Evolutionary conservation across 441 rosid genomes (phyloP).

Genomic region (Eruca vesicaria): DNA sequence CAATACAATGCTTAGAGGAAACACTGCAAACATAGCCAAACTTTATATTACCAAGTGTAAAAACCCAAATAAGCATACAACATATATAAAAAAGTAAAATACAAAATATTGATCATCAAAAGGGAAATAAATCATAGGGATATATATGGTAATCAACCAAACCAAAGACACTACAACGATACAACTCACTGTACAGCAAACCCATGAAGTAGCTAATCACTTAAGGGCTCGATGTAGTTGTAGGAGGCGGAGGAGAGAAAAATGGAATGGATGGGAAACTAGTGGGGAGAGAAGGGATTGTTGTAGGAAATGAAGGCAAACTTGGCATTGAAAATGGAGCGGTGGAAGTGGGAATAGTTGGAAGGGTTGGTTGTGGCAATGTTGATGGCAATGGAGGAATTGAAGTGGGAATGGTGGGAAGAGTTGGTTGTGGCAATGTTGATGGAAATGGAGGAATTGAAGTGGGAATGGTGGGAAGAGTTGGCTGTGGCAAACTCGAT

Average conservation of each 20-base stretch:
- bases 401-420: background rate
- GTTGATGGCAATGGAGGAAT: slow-evolving; percentile 5
- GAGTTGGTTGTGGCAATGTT: background rate
- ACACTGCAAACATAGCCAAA: too few species aligned
- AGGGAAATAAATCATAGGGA: too few species aligned
- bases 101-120: too few species aligned
- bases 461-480: background rate
- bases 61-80: too few species aligned
- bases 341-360: slow-evolving; percentile 1
- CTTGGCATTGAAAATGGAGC: slow-evolving; percentile 16
- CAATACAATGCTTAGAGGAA: too few species aligned
- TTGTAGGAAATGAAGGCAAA: slow-evolving; percentile 20
- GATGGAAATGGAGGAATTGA: background rate
- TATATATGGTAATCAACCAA: slow-evolving; percentile 1
- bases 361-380: slow-evolving; percentile 12
- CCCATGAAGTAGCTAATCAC: background rate
- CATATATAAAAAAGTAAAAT: too few species aligned
- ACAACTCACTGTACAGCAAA: background rate
- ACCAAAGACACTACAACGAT: background rate
- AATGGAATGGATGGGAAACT: slow-evolving; percentile 19
- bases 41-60: too few species aligned
- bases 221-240: slow-evolving; percentile 24
- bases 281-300: slow-evolving; percentile 22
- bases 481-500: background rate
- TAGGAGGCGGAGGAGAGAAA: slow-evolving; percentile 19